phyloP scores from a whole-genome alignment of 2,329 filamentous ascomycete genomes.

The Samsoniella hepiali region DNA sequence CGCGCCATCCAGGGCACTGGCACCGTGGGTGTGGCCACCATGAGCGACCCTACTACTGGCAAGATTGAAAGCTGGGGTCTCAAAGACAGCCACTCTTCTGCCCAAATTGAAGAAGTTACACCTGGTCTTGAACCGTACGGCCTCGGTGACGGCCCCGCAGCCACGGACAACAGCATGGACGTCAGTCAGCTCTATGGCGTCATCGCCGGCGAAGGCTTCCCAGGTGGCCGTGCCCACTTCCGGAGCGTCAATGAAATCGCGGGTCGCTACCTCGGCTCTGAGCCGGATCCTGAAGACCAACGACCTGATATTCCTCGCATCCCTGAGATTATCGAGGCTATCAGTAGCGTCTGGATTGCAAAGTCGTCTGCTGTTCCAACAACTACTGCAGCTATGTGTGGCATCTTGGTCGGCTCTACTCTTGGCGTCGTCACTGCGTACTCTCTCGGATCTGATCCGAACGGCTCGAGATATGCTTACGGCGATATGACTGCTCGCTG shows the following conservation, averaged over 20 bases:
- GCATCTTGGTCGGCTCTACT: constrained; percentile 80
- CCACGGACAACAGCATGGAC: constrained; percentile 83
- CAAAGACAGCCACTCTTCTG: constrained; percentile 69
- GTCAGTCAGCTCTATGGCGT: constrained; percentile 82
- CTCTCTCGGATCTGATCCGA: constrained; percentile 60
- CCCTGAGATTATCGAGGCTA: constrained; percentile 64
- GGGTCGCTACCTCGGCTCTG: constrained; percentile 68
- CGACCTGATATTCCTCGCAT: constrained; percentile 74
- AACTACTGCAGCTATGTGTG: constrained; percentile 72
- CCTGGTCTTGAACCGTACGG: constrained; percentile 74
- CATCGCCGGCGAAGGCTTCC: constrained; percentile 80
- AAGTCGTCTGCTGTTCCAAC: constrained; percentile 72
- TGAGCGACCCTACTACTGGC: constrained; percentile 73
- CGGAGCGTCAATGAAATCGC: constrained; percentile 70
- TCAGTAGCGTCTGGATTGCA: constrained; percentile 84
- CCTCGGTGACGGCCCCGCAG: constrained; percentile 72
- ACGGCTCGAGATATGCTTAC: constrained; percentile 61
- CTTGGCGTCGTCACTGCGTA: constrained; percentile 80
- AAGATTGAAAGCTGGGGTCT: constrained; percentile 81
- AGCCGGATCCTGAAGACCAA: constrained; percentile 58
- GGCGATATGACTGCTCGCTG: constrained; percentile 85
- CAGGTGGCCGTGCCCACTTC: constrained; percentile 77
- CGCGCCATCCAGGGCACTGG: constrained; percentile 80
- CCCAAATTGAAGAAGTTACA: constrained; percentile 75
- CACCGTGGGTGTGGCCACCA: constrained; percentile 72